Evolutionary conservation across 495 filamentous ascomycete genomes (phyloP), one percentile per base, ranked within the genome.

Genomic region (Podospora didyma): DNA sequence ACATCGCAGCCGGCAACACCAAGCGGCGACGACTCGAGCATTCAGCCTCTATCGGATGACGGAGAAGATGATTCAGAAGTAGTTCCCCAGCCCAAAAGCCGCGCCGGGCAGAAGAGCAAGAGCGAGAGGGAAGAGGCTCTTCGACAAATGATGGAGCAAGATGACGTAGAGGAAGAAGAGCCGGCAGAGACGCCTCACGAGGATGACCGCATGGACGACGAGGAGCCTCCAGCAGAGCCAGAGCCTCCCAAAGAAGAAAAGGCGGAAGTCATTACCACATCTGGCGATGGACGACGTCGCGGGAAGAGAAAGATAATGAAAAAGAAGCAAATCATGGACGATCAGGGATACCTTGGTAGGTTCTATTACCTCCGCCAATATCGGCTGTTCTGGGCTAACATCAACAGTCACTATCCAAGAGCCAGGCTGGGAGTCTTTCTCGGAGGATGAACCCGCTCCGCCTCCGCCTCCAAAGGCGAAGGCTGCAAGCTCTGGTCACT

Each of bases 401-500:
- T 28, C 35, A 22, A n/a, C 63, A 96, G 94, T 97, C 17, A 97
- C 94, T 12, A 87, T 86, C 60, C 88, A 93, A 64, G 93, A 97
- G 66, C 75, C 83, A 1, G 85, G 79, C 1, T 98, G 94, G 94
- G 94, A 97, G 70, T 96, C 90, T 5, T 97, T 95, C 76, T 96
- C 91, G 2, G 92, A 95, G 64, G 94, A 97, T 59, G 89, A 92
- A 49, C 77, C 80, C 42, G 78, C 80, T 21, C 68, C 80, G 10
- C 72, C 80, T 21, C 68, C 80, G 10, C 72, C 73, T 17, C 45
- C 60, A 39, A 73, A 76, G 41, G 83, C 86, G 61, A 87, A 59
- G 68, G 71, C 49, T 7, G 16, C 53, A 31, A 57, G 46, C 45
- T 58, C 57, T 51, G 51, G 59, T 47, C 69, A 69, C 47, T 66